Conservation (phyloP, 2,329 filamentous ascomycete genomes). For the Claviceps fusiformis region DNA sequence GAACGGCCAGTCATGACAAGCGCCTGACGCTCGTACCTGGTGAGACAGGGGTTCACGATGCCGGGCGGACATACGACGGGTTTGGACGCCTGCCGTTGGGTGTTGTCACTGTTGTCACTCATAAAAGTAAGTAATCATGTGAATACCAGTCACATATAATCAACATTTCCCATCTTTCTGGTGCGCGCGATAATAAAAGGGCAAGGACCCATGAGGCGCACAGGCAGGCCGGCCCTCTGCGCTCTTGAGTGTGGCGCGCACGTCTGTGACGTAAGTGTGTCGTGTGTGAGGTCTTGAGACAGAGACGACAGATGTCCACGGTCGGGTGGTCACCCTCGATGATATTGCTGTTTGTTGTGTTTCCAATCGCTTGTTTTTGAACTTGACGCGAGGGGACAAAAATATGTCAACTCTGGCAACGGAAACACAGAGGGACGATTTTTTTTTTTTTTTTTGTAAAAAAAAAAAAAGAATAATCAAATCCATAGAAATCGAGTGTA, state of each 20-base stretch:
- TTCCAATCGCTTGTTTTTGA: not conserved
- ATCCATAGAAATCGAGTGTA: too few species aligned
- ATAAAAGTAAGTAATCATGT: too few species aligned
- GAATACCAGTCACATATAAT: not conserved
- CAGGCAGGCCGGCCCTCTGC: too few species aligned
- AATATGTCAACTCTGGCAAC: not conserved
- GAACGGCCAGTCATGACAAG: not conserved
- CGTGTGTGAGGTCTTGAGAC: not conserved
- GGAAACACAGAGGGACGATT: too few species aligned
- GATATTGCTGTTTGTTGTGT: too few species aligned
- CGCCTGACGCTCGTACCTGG: not conserved
- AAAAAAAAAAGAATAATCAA: not conserved
- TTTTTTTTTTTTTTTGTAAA: not conserved
- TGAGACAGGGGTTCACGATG: not conserved
- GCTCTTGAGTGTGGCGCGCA: not conserved
- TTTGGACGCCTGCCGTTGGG: not conserved
- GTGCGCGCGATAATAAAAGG: not conserved
- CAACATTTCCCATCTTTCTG: not conserved
- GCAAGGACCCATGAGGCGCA: not conserved
- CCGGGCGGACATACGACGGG: not conserved
- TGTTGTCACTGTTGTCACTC: too few species aligned
- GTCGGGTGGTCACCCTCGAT: not conserved
- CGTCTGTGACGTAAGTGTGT: conserved; percentile 3
- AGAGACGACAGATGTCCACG: not conserved
- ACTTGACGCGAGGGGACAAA: not conserved